Conservation (phyloP, 805 yeast genomes). For the Sugiyamaella valdiviana region DNA sequence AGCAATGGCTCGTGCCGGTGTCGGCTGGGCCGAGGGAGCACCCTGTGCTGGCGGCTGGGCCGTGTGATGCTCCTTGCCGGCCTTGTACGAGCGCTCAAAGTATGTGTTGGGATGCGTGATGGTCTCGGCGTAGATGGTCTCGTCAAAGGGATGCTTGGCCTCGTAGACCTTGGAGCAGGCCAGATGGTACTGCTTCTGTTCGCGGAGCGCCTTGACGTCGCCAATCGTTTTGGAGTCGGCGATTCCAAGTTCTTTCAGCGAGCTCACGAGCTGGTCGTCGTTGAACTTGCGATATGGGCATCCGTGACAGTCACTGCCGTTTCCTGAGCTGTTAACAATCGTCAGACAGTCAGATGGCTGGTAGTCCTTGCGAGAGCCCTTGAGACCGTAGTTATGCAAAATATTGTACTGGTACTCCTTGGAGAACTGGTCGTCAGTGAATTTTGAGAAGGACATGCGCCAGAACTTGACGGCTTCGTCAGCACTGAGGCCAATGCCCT, state of each 20-base stretch:
- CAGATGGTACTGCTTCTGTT: slow-evolving; percentile 63
- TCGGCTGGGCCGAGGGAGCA: too few species aligned
- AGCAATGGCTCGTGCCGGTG: background rate
- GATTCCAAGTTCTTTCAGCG: slow-evolving; percentile 60
- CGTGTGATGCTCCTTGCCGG: background rate
- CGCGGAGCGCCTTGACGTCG: slow-evolving; percentile 61
- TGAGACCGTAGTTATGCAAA: slow-evolving; percentile 85
- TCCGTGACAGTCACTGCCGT: slow-evolving; percentile 61
- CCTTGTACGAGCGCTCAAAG: slow-evolving; percentile 49
- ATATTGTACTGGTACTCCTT: slow-evolving; percentile 86
- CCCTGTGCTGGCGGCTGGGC: too few species aligned
- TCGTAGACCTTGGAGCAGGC: slow-evolving; percentile 92
- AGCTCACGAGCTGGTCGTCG: slow-evolving; percentile 52
- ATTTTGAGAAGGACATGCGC: slow-evolving; percentile 61
- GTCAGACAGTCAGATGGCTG: slow-evolving; percentile 80
- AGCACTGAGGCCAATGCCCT: slow-evolving; percentile 79
- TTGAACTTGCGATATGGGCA: slow-evolving; percentile 83
- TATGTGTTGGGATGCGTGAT: slow-evolving; percentile 85
- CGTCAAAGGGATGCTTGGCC: slow-evolving; percentile 42
- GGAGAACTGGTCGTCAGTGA: slow-evolving; percentile 64
- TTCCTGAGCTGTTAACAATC: slow-evolving; percentile 40
- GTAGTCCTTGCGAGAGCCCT: slow-evolving; percentile 82
- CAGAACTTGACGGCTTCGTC: slow-evolving; percentile 89
- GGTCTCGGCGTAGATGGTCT: slow-evolving; percentile 38
- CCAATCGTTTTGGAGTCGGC: slow-evolving; percentile 48